Evolutionary conservation across 1,284 basidiomycete species (phyloP).

Genomic region (Puccinia novopanici): DNA sequence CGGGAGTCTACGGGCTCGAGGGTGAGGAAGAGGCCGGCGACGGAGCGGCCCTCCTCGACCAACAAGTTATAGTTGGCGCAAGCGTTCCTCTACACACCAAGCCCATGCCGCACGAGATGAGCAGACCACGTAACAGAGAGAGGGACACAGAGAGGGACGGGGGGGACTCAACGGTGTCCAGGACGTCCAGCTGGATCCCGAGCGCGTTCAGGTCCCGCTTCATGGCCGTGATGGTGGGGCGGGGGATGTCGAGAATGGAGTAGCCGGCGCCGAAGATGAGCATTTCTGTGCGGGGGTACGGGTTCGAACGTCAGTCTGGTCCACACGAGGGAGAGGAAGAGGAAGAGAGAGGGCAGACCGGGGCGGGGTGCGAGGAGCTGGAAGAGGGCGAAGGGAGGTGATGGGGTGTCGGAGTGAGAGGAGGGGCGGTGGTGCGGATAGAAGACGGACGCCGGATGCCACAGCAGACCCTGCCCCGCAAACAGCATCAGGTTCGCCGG

Average conservation of each 20-base stretch:
- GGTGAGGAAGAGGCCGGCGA: background rate
- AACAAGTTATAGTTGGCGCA: background rate
- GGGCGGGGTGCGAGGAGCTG: constrained; percentile 1
- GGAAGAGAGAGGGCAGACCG: background rate
- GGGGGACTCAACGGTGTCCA: constrained; percentile 9
- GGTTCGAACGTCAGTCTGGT: no score
- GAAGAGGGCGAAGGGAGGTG: background rate
- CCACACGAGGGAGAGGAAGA: background rate
- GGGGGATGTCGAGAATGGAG: background rate
- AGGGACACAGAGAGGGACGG: background rate
- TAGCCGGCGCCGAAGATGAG: constrained; percentile 17
- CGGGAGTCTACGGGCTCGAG: background rate
- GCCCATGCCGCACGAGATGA: background rate
- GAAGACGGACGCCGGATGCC: background rate
- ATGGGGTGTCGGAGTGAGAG: no score
- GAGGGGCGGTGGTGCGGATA: background rate
- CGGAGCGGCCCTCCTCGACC: background rate
- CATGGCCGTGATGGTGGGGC: background rate
- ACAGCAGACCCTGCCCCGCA: background rate
- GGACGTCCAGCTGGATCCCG: constrained; percentile 19
- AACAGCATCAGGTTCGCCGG: constrained; percentile 16
- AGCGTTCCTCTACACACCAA: background rate
- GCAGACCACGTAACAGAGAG: background rate
- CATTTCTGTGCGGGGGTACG: background rate
- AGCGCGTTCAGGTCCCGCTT: constrained; percentile 10